These are phyloP conservation scores for Colletotrichum neosansevieriae DNA, from an alignment of 2,329 filamentous ascomycete genomes.

Conservation along the genomic window DNA sequence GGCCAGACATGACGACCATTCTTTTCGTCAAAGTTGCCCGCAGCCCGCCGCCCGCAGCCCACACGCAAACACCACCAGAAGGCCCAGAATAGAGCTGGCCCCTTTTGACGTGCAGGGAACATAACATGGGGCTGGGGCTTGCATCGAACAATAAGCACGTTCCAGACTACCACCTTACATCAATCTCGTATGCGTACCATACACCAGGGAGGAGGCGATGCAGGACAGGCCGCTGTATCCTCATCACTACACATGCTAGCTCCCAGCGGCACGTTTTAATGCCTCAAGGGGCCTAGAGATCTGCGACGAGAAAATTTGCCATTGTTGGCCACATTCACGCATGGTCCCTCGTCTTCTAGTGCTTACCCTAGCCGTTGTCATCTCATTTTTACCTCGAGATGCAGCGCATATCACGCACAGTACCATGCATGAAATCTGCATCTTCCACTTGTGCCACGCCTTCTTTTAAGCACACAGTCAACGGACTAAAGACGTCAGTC, in stretches of 20 bases:
- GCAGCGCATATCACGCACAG: slow-evolving; percentile 24
- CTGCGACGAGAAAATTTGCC: slow-evolving; percentile 10
- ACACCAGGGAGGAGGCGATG: no score
- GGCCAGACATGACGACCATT: slow-evolving; percentile 6
- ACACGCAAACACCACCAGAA: not conserved
- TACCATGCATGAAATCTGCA: slow-evolving; percentile 35
- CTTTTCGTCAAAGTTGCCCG: not conserved
- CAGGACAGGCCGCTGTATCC: not conserved
- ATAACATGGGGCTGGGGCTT: not conserved
- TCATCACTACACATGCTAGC: slow-evolving; percentile 4
- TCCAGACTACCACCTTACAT: slow-evolving; percentile 14
- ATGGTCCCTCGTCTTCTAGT: slow-evolving; percentile 23
- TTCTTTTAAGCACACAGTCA: slow-evolving; percentile 10
- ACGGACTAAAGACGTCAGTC: slow-evolving; percentile 23
- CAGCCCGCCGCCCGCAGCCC: not conserved
- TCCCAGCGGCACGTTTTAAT: not conserved
- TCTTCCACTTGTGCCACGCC: slow-evolving; percentile 19
- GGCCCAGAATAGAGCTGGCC: not conserved
- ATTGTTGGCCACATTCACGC: not conserved
- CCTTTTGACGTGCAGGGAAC: slow-evolving; percentile 23
- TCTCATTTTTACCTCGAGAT: slow-evolving; percentile 28
- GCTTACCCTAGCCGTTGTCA: slow-evolving; percentile 23
- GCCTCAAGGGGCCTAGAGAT: not conserved
- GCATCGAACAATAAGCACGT: not conserved
- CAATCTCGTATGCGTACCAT: no score